These are phyloP conservation scores for Phytophthora meadii DNA, from an alignment of 352 stramenopile genomes.

Conservation along the genomic window DNA sequence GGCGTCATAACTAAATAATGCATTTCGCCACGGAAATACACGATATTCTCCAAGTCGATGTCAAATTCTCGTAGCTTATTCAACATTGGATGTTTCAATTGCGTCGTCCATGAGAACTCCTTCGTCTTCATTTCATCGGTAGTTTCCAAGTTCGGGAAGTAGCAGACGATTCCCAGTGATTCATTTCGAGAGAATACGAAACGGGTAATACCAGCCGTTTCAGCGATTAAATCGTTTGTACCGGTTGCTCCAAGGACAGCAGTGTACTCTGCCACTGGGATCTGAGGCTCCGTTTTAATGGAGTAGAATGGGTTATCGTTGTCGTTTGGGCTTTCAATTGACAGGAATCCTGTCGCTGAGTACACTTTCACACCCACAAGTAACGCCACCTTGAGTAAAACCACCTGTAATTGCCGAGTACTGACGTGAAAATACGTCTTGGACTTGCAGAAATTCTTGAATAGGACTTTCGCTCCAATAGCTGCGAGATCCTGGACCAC, in stretches of 20 bases:
- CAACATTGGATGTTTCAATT: slow-evolving; percentile 79
- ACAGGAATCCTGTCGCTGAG: slow-evolving; percentile 54
- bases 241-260: slow-evolving; percentile 64
- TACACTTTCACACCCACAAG: slow-evolving; percentile 69
- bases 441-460: slow-evolving; percentile 71
- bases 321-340: slow-evolving; percentile 33
- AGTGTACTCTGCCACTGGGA: slow-evolving; percentile 70
- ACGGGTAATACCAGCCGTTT: slow-evolving; percentile 63
- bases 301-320: slow-evolving; percentile 63
- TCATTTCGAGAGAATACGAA: slow-evolving; percentile 78
- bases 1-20: slow-evolving; percentile 87
- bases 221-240: slow-evolving; percentile 58
- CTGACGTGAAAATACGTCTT: slow-evolving; percentile 84
- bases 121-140: slow-evolving; percentile 66
- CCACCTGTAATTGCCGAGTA: slow-evolving; percentile 79
- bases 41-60: slow-evolving; percentile 78
- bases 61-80: slow-evolving; percentile 61
- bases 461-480: slow-evolving; percentile 77
- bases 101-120: slow-evolving; percentile 81
- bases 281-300: slow-evolving; percentile 64
- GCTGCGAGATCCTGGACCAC: slow-evolving; percentile 82
- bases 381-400: slow-evolving; percentile 78
- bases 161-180: slow-evolving; percentile 80
- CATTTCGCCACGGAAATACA: slow-evolving; percentile 85
- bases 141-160: slow-evolving; percentile 70